Conservation (phyloP, 1,139 yeast species). For the Scheffersomyces parashehatae region DNA sequence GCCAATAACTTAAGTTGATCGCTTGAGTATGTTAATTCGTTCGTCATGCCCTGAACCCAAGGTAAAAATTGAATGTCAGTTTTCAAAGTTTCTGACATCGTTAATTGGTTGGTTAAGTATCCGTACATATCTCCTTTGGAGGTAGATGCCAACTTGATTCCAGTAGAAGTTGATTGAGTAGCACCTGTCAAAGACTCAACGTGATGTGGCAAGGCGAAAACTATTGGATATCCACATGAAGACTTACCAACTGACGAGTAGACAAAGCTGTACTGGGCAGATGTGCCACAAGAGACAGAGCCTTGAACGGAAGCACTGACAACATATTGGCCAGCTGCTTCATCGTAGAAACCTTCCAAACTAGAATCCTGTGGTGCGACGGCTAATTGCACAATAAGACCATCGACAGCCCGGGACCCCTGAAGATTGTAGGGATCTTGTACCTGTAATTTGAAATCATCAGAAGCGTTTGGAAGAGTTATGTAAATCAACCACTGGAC, state of each 20-base stretch:
- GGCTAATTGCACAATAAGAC: conserved; percentile 62
- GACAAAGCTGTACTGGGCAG: conserved; percentile 52
- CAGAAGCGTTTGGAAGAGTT: conserved; percentile 41
- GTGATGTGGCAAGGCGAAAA: conserved; percentile 78
- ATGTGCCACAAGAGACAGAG: conserved; percentile 24
- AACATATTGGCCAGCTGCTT: conserved; percentile 41
- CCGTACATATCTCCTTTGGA: conserved; percentile 72
- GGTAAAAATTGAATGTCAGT: conserved; percentile 61
- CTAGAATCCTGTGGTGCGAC: conserved; percentile 30
- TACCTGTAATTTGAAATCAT: conserved; percentile 37
- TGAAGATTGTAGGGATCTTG: conserved; percentile 36
- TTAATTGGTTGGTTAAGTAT: conserved; percentile 50
- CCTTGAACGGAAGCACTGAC: conserved; percentile 35
- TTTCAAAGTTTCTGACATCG: conserved; percentile 52
- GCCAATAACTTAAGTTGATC: conserved; percentile 57
- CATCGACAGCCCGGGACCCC: conserved; percentile 50
- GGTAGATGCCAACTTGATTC: conserved; percentile 53
- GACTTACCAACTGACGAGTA: conserved; percentile 59
- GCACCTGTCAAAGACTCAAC: conserved; percentile 47
- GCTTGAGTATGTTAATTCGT: conserved; percentile 43
- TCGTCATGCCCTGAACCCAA: conserved; percentile 40
- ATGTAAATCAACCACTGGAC: conserved; percentile 63
- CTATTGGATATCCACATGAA: conserved; percentile 48
- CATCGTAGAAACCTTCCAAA: conserved; percentile 30
- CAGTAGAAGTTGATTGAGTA: conserved; percentile 42